Percentiles rank a stretch among this genome's conserved stretches.
These are phyloP conservation scores for Puccinellia tenuiflora DNA, from an alignment of 176 grass and related monocot genomes.

Conservation along the genomic window DNA sequence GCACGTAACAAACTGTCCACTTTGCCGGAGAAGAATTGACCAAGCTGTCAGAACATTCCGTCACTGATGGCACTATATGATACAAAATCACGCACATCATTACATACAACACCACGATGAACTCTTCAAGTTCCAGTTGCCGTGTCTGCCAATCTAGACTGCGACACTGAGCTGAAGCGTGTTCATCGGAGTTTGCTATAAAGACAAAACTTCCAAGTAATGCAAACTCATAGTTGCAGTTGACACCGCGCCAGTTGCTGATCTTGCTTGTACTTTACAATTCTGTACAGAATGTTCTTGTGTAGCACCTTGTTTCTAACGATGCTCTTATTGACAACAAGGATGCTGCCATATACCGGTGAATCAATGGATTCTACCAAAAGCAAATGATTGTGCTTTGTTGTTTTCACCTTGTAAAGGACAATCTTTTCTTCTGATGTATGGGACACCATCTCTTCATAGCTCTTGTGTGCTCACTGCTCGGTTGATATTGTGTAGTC, in stretches of 20 bases:
- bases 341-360: neutral
- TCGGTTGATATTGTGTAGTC: neutral
- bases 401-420: neutral
- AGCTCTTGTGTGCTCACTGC: neutral
- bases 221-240: neutral
- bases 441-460: neutral
- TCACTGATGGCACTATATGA: constrained; percentile 36
- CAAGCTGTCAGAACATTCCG: constrained; percentile 82
- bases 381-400: neutral
- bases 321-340: neutral
- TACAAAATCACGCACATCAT: neutral
- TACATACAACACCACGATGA: neutral
- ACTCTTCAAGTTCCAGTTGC: neutral
- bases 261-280: constrained; percentile 18
- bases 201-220: neutral
- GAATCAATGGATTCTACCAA: neutral
- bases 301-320: constrained; percentile 23
- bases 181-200: neutral
- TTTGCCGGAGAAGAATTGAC: constrained; percentile 89
- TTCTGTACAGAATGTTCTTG: constrained; percentile 21
- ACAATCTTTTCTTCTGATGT: neutral
- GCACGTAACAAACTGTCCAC: constrained; percentile 72
- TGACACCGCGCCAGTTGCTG: neutral
- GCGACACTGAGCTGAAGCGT: neutral
- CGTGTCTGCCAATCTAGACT: neutral